These are phyloP conservation scores for Talaromyces pinophilus DNA, from an alignment of 2,329 filamentous ascomycete species.

Conservation along the genomic window DNA sequence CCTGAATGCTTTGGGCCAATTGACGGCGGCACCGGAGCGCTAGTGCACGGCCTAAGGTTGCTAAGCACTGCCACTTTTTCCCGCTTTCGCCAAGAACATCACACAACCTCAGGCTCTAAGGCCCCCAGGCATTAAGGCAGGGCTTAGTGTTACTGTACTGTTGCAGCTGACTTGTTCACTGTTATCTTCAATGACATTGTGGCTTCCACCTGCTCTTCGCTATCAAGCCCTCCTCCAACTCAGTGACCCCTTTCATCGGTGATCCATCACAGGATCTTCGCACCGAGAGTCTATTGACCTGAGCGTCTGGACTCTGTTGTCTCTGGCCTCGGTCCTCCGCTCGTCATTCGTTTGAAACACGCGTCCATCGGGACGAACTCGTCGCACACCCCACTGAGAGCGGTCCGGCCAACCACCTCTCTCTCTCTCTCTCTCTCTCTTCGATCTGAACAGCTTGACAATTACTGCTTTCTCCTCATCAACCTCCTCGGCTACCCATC, in stretches of 20 bases:
- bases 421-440: neutral
- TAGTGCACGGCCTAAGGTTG: slow-evolving; percentile 1
- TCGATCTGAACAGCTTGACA: slow-evolving; percentile 2
- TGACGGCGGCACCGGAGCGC: neutral
- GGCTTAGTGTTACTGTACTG: neutral
- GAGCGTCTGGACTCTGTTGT: neutral
- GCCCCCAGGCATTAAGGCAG: neutral
- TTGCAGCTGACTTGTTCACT: slow-evolving; percentile 7
- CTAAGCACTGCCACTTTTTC: slow-evolving; percentile 11
- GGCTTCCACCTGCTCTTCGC: neutral
- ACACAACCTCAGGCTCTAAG: slow-evolving; percentile 3
- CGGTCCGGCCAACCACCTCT: neutral
- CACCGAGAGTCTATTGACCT: neutral
- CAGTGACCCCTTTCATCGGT: neutral
- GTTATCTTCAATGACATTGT: neutral
- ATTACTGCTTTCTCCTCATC: neutral
- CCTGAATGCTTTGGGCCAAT: slow-evolving; percentile 7
- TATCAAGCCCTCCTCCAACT: neutral
- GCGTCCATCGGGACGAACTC: slow-evolving; percentile 22
- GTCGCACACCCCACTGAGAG: slow-evolving; percentile 12
- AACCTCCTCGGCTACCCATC: neutral
- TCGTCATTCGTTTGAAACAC: slow-evolving; percentile 27
- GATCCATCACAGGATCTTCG: neutral
- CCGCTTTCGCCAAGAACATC: slow-evolving; percentile 9
- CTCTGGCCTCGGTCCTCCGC: neutral